Evolutionary conservation across 768 basidiomycete genomes (phyloP), one percentile per base, ranked within the genome.

Genomic region (Boletus rubroflammeus): DNA sequence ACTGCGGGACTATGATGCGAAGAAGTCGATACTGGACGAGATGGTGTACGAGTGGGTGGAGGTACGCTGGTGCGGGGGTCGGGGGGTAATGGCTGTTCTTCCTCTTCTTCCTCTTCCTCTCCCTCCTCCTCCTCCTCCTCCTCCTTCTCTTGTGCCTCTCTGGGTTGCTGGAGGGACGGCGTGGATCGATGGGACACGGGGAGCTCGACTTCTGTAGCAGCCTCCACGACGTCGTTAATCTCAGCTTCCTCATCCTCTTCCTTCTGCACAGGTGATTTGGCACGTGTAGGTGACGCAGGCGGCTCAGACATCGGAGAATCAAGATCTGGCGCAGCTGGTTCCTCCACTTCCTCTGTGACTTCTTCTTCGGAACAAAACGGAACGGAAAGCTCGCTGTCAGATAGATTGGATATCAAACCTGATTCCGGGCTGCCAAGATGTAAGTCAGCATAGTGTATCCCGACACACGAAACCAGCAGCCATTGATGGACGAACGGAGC

Each of bases 341-440:
- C 57, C 50, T 47, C 53, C 5, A 29, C 50, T n/a, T 54, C 47
- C 25, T 54, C 52, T 15, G 23, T 15, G 21, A 47, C 43, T 17
- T 60, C 60, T 17, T 60, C 60, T 41, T 53, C 59, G 41, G 56
- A 38, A 23, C 50, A 58, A 26, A 53, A 62, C 28, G 60, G 54
- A 39, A 66, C 59, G 36, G 57, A 64, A 29, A 73, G 47, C 46
- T 76, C 72, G 51, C 57, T 57, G 26, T 73, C 68, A 31, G 59
- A 60, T 11, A 80, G 63, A 64, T 73, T 66, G 28, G 57, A 63
- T 55, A 80, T 76, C 58, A 67, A 72, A 38, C 77, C 75, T 32
- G 68, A 70, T 47, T 77, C 74, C 6, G 68, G 72, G 60, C 79
- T 80, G 50, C 47, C 38, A 46, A 56, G 13, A 36, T 7, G 45